Conservation (phyloP, 768 basidiomycete species). For the Boletus tomentosulus region DNA sequence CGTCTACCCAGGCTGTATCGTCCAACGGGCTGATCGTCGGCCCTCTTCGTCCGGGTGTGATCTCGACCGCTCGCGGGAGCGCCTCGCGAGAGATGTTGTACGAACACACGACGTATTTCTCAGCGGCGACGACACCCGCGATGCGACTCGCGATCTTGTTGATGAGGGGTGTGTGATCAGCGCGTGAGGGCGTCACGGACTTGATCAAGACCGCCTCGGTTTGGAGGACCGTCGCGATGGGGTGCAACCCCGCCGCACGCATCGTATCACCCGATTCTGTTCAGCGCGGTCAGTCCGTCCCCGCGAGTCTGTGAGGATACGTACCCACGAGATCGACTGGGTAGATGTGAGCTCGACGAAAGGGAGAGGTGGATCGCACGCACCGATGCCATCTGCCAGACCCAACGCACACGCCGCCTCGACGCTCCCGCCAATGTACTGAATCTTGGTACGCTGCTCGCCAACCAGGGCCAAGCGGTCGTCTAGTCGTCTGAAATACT, state of each 20-base stretch:
- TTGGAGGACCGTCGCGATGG: conserved; percentile 84
- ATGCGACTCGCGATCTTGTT: conserved; percentile 81
- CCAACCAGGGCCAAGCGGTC: conserved; percentile 46
- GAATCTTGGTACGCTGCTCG: conserved; percentile 70
- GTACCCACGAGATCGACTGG: conserved; percentile 85
- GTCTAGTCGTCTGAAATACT: conserved; percentile 73
- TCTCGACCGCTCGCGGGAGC: conserved; percentile 53
- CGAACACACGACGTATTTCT: conserved; percentile 83
- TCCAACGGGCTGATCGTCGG: conserved; percentile 87
- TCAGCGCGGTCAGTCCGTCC: not conserved
- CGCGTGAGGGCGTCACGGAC: conserved; percentile 59
- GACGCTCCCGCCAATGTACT: conserved; percentile 96
- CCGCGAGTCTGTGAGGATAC: conserved; percentile 34
- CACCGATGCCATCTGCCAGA: conserved; percentile 94
- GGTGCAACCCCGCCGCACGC: conserved; percentile 93
- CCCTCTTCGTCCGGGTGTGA: conserved; percentile 88
- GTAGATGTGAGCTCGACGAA: not conserved
- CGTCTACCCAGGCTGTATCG: conserved; percentile 81
- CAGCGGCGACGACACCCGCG: conserved; percentile 85
- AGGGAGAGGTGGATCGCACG: conserved; percentile 19
- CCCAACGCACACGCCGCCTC: conserved; percentile 97
- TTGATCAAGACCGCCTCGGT: conserved; percentile 93
- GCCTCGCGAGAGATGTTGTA: conserved; percentile 80
- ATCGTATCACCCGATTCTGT: conserved; percentile 98
- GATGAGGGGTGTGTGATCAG: conserved; percentile 63